phyloP scores from a whole-genome alignment of 2,329 filamentous ascomycete species.

The Pseudogymnoascus sp. region DNA sequence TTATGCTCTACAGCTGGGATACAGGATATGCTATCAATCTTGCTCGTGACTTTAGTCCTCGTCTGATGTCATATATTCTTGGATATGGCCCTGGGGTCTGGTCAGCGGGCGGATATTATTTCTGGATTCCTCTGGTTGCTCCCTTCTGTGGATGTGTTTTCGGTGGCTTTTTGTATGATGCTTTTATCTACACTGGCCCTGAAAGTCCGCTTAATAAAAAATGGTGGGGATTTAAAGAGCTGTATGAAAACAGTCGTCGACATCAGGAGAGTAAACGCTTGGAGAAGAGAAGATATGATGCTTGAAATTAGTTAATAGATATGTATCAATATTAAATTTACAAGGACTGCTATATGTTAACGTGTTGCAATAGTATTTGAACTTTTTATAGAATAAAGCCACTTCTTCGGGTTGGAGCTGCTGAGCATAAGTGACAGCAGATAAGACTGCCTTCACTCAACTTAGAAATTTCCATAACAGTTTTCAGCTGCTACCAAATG shows the following conservation, averaged over 20 bases:
- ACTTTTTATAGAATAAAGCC: no score
- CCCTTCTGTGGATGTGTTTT: constrained; percentile 59
- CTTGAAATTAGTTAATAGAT: constrained; percentile 17
- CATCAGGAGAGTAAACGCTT: constrained; percentile 10
- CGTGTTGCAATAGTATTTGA: no score
- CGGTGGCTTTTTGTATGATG: constrained; percentile 60
- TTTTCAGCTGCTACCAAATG: neutral
- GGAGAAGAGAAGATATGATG: constrained; percentile 14
- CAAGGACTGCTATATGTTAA: no score
- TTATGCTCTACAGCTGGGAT: constrained; percentile 47
- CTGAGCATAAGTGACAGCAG: neutral
- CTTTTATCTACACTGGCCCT: constrained; percentile 59
- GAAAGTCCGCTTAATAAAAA: constrained; percentile 64
- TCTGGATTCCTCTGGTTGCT: constrained; percentile 69
- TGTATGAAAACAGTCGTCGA: constrained; percentile 27
- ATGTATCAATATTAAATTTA: no score
- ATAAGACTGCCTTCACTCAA: neutral
- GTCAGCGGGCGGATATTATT: constrained; percentile 62
- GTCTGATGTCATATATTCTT: constrained; percentile 58
- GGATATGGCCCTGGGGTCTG: constrained; percentile 64
- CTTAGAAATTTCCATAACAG: neutral
- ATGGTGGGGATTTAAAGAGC: constrained; percentile 52
- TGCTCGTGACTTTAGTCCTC: constrained; percentile 64
- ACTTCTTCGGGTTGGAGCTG: no score
- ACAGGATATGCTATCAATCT: constrained; percentile 71